Conservation (phyloP, 768 basidiomycete species). For the Calocera cornea region DNA sequence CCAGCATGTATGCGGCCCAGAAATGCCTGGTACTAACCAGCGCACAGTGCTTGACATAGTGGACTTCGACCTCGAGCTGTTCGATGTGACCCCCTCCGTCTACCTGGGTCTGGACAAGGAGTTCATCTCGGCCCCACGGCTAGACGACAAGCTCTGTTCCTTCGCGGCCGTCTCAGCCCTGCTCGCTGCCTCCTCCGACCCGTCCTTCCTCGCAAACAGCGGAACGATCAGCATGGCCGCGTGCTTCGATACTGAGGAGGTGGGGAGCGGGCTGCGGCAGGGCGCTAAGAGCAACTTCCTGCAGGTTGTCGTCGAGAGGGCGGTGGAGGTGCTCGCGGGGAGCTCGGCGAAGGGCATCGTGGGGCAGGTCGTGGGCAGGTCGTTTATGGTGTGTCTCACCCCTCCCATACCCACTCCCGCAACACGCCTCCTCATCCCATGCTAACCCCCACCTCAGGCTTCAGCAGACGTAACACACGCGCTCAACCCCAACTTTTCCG, state of each 20-base stretch:
- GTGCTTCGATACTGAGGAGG: not conserved
- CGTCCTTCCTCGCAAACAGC: not conserved
- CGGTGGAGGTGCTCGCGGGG: not conserved
- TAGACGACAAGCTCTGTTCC: slow-evolving; percentile 4
- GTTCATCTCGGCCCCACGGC: not conserved
- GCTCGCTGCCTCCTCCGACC: not conserved
- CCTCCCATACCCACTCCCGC: no score
- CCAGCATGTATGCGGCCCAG: no score
- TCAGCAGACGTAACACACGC: not conserved
- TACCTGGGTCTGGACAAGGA: not conserved
- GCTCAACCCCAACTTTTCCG: not conserved
- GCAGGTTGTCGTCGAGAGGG: not conserved
- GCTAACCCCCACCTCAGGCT: no score
- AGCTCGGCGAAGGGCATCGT: not conserved
- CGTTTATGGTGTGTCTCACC: not conserved
- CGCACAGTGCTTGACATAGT: not conserved
- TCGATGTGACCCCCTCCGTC: not conserved
- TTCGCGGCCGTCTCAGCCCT: not conserved
- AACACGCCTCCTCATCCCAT: no score
- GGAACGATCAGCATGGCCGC: not conserved
- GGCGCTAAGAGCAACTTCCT: not conserved
- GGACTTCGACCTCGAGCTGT: slow-evolving; percentile 1
- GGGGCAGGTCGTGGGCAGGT: not conserved
- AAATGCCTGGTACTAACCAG: no score
- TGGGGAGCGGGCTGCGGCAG: not conserved